Conservation (phyloP, 192 early-diverging fungal species). For the Coemansia sp. region DNA sequence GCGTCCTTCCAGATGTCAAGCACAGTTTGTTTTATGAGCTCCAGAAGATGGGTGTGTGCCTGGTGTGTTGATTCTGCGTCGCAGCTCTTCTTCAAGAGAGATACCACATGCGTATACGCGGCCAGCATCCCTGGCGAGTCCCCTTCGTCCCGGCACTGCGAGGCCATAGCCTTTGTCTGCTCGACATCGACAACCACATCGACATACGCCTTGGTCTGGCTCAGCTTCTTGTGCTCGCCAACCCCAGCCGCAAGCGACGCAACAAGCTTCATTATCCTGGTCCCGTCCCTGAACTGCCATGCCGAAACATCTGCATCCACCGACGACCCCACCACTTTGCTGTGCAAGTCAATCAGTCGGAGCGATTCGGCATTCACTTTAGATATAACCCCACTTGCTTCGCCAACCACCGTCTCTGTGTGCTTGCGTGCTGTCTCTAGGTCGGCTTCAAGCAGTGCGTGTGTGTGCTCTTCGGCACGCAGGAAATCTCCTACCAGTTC, state of each 20-base stretch:
- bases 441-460: conserved; percentile 26
- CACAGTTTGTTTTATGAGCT: conserved; percentile 27
- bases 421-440: conserved; percentile 9
- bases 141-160: background rate
- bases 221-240: conserved; percentile 30
- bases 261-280: conserved; percentile 39
- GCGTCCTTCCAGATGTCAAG: conserved; percentile 27
- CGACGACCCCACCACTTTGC: conserved; percentile 29
- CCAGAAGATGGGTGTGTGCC: conserved; percentile 19
- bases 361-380: conserved; percentile 19
- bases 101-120: conserved; percentile 18
- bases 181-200: conserved; percentile 39
- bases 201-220: conserved; percentile 35
- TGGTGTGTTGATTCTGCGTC: background rate
- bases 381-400: conserved; percentile 17
- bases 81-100: conserved; percentile 14
- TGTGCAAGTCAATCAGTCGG: conserved; percentile 38
- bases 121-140: conserved; percentile 28
- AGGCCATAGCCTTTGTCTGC: conserved; percentile 21
- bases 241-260: conserved; percentile 29
- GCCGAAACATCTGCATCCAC: conserved; percentile 27
- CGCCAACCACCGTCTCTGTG: conserved; percentile 10
- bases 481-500: conserved; percentile 41
- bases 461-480: conserved; percentile 36
- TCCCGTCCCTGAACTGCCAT: conserved; percentile 50